A percentile compares a stretch with the other conserved stretches of the same genome.
These are phyloP conservation scores for Paraglomus brasilianum DNA, from an alignment of 192 early-diverging fungal genomes.

Conservation along the genomic window DNA sequence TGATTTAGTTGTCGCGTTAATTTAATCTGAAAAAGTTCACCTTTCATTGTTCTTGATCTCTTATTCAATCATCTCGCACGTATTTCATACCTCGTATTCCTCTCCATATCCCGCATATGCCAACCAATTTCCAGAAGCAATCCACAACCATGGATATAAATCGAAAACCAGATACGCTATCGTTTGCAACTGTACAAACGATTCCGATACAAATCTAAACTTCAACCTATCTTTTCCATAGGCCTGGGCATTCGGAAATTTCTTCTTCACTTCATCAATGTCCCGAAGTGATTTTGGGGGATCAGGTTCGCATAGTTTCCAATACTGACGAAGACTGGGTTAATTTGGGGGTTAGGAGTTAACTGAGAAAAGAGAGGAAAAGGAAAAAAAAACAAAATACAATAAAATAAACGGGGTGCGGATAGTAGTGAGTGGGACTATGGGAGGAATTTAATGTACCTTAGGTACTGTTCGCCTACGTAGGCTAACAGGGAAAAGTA, in stretches of 20 bases:
- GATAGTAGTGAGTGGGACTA: neutral
- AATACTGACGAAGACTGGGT: constrained; percentile 71
- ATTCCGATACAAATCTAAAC: constrained; percentile 67
- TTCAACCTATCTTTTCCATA: constrained; percentile 85
- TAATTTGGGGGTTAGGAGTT: neutral
- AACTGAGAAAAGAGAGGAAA: neutral
- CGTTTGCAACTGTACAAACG: constrained; percentile 66
- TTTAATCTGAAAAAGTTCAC: neutral
- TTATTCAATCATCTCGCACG: too few species aligned
- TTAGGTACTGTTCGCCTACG: constrained; percentile 80
- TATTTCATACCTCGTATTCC: constrained; percentile 73
- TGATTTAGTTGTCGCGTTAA: neutral
- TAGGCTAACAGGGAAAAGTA: constrained; percentile 70
- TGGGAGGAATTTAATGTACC: constrained; percentile 37
- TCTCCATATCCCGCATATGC: constrained; percentile 52
- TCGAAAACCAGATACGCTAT: constrained; percentile 67
- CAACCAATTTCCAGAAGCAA: constrained; percentile 52
- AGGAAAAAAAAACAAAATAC: neutral
- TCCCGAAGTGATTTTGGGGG: constrained; percentile 70
- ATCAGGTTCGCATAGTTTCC: constrained; percentile 60
- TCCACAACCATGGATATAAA: constrained; percentile 75
- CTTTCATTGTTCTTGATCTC: too few species aligned
- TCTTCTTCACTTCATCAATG: constrained; percentile 68
- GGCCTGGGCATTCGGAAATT: constrained; percentile 78
- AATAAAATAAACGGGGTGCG: neutral